phyloP scores from a whole-genome alignment of 768 basidiomycete genomes.

The Austroboletus eburneus region DNA sequence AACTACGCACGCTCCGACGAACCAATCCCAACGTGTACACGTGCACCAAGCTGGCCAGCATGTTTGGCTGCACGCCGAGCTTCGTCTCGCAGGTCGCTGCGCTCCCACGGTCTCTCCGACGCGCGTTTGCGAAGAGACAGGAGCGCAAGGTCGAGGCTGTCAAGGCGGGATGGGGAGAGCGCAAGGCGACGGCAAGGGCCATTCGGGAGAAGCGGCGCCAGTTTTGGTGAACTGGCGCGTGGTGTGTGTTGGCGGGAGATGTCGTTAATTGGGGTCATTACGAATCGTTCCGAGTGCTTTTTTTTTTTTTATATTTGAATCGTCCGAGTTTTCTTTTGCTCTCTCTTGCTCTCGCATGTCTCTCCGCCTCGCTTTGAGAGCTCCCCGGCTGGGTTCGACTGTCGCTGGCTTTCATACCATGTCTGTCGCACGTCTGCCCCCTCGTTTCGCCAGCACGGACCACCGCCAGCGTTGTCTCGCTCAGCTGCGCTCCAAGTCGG shows the following conservation, averaged over 20 bases:
- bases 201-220: constrained; percentile 63
- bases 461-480: constrained; percentile 53
- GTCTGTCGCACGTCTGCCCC: constrained; percentile 38
- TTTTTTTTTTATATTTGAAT: too few species aligned
- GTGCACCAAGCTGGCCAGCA: constrained; percentile 62
- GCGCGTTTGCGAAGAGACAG: constrained; percentile 37
- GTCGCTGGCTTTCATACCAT: constrained; percentile 22
- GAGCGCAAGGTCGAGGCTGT: constrained; percentile 44
- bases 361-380: not conserved
- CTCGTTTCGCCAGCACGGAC: constrained; percentile 45
- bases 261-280: not conserved
- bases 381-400: too few species aligned
- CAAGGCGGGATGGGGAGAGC: constrained; percentile 67
- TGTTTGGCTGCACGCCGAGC: constrained; percentile 67
- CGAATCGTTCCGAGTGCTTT: not conserved
- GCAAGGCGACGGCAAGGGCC: constrained; percentile 56
- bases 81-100: constrained; percentile 67
- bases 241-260: not conserved
- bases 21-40: constrained; percentile 58
- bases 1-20: constrained; percentile 55
- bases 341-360: too few species aligned
- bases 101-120: constrained; percentile 48
- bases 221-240: constrained; percentile 70
- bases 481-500: constrained; percentile 54
- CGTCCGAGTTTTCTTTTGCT: too few species aligned